Evolutionary conservation across 2,329 filamentous ascomycete species (phyloP), one percentile per base, ranked within the genome.

Genomic region (Claviceps purpurea): DNA sequence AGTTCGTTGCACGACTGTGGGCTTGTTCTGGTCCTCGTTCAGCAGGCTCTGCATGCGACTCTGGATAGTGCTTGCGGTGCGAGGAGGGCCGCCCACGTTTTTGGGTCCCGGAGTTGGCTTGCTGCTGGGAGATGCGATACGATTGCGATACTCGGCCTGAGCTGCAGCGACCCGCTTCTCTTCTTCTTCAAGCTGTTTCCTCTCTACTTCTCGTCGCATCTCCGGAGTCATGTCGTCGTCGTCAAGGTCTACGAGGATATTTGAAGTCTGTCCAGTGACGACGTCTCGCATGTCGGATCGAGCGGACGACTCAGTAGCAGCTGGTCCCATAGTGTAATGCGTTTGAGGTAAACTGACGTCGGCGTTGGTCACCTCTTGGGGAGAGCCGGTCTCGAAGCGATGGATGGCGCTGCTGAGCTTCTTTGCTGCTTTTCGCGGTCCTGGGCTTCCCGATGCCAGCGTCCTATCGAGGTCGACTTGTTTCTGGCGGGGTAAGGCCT

Each of bases 351-450:
- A 34, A 34, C 10, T 2, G 30, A 34, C 30, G 6, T 59, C 62
- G n/a, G 49, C 50, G 59, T 64, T 16, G 60, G 61, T 11, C 58
- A 56, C 22, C 48, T 63, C 53, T 59, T 58, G 55, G 45, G 57
- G 60, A 62, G 54, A 66, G 54, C 73, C 77, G 24, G 73, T 75
- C 65, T 98, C 93, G 59, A 97, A 97, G 5, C 86, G 79, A 62
- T 91, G 89, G 70, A 97, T 96, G 3, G 91, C 90, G 61, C 96
- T 90, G 0, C 90, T 89, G 65, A 97, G 96, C 59, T 85, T 89
- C 24, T 89, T 87, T 5, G 83, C 84, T n/a, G 96, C 73, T 40
- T 95, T 87, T 67, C 93, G 95, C 26, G 85, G 86, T 41, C 81
- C 82, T 6, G 85, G 81, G 18, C 88, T 68, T 0, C 84, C 82